Evolutionary conservation across 306 rosid genomes (phyloP), one percentile per base, ranked within the genome.

Genomic region (Crotalaria pallida): DNA sequence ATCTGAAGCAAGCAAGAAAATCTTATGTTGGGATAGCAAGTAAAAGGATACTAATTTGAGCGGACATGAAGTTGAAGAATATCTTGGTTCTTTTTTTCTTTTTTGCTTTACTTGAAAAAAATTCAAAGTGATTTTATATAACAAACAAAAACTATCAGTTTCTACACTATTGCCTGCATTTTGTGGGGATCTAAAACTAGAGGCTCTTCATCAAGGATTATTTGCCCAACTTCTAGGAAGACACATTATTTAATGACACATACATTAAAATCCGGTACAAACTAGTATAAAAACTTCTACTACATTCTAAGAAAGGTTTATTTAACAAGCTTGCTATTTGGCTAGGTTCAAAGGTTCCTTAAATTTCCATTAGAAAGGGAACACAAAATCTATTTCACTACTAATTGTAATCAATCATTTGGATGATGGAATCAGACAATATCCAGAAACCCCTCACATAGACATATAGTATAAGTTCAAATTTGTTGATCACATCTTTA

Each of bases 11-110:
- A 73, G 56, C 76, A 67, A 33, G 15, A 51, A 73, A 59, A 79
- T 79, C 79, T 73, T 73, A 51, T 73, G 52, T 44, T 74, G 72
- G 72, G 76, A 67, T 73, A 59, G 5, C 69, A 69, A 67, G 60
- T 31, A 45, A 22, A 61, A 55, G 24, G 52, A 23, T 52, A 29
- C 22, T 19, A 23, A 59, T 43, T 60, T 79, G 72, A 33, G 79
- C 66, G 61, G 27, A 49, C 17, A 72, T 15, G 56, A 77, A 71
- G 61, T 57, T 21, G 70, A 48, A 71, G 69, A 72, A 78, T 76
- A 47, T 67, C 60, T 38, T 49, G n/a, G 10, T 2, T 3, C 3
- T 40, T 10, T 41, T 21, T 38, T 2, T 3, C 3, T 40, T 10
- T 41, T 21, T 60, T 18, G 71, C 26, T 67, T 22, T 63, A 6